phyloP scores from a whole-genome alignment of 768 basidiomycete genomes.

The Asterophora lycoperdoides region DNA sequence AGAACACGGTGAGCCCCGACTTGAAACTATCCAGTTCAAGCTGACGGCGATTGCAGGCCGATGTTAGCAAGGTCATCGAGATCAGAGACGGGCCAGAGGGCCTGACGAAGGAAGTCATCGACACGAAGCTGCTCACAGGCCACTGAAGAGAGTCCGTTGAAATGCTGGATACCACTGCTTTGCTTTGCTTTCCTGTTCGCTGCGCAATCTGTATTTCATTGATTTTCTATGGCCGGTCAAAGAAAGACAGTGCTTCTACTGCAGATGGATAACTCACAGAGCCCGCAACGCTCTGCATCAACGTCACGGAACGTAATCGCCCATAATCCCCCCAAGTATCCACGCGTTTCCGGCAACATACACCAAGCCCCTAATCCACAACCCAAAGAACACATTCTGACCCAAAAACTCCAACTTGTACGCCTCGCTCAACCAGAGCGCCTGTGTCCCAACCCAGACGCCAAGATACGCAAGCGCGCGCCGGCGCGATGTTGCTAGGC shows the following conservation, averaged over 20 bases:
- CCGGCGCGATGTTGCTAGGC: constrained; percentile 46
- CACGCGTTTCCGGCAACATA: constrained; percentile 78
- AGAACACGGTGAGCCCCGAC: constrained; percentile 54
- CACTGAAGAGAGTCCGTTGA: neutral
- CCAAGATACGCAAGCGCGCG: constrained; percentile 38
- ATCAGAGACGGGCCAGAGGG: constrained; percentile 77
- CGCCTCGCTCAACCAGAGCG: constrained; percentile 85
- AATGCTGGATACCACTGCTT: constrained; percentile 3
- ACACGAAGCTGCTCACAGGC: constrained; percentile 46
- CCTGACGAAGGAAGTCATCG: constrained; percentile 68
- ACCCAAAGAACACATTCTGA: constrained; percentile 58
- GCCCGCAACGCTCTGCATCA: neutral
- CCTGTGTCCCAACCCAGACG: constrained; percentile 79
- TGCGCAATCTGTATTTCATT: neutral
- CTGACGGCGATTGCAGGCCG: constrained; percentile 42
- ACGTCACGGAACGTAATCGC: constrained; percentile 12
- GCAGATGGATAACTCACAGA: no score
- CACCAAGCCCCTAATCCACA: constrained; percentile 77
- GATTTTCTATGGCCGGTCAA: no score
- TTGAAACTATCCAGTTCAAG: neutral
- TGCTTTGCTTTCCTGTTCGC: neutral
- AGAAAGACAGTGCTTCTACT: no score
- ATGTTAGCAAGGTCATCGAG: constrained; percentile 77
- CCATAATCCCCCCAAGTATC: constrained; percentile 67
- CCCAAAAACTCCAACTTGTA: constrained; percentile 90